Conservation (phyloP, 768 basidiomycete species). For the Dentipellis sp. region DNA sequence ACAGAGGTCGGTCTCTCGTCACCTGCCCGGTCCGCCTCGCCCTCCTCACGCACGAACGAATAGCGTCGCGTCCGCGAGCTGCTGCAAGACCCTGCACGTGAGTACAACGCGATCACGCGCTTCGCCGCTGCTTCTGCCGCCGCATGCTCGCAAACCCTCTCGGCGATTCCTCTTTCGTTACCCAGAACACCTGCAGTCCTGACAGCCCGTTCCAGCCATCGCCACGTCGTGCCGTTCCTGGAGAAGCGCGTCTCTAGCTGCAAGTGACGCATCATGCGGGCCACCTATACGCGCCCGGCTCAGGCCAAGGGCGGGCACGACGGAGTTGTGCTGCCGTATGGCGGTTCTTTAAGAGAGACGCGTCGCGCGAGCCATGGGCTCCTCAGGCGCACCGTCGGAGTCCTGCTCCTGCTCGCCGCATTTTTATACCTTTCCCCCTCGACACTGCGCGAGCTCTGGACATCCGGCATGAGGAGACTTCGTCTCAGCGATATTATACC, state of each 20-base stretch:
- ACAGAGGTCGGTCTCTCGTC: not conserved
- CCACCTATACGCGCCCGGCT: not conserved
- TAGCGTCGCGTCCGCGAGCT: not conserved
- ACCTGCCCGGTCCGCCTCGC: not conserved
- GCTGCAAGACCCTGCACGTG: not conserved
- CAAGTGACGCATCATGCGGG: not conserved
- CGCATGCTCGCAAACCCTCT: not conserved
- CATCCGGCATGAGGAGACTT: not conserved
- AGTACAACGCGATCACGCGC: not conserved
- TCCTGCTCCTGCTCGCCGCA: not conserved
- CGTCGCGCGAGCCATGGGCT: not conserved
- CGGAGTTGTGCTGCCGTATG: not conserved
- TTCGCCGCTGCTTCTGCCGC: not conserved
- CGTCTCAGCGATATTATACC: not conserved
- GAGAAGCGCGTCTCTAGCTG: not conserved
- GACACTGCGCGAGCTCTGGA: not conserved
- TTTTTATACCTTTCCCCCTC: not conserved
- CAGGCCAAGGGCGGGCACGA: not conserved
- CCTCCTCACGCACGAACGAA: not conserved
- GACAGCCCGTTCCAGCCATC: not conserved
- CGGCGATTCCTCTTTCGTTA: not conserved
- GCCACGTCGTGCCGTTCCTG: not conserved
- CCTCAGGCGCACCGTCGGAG: not conserved
- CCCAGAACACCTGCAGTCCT: not conserved
- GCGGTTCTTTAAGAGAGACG: not conserved